Conservation (phyloP, 2,329 filamentous ascomycete species). For the Lasiodiplodia citricola region DNA sequence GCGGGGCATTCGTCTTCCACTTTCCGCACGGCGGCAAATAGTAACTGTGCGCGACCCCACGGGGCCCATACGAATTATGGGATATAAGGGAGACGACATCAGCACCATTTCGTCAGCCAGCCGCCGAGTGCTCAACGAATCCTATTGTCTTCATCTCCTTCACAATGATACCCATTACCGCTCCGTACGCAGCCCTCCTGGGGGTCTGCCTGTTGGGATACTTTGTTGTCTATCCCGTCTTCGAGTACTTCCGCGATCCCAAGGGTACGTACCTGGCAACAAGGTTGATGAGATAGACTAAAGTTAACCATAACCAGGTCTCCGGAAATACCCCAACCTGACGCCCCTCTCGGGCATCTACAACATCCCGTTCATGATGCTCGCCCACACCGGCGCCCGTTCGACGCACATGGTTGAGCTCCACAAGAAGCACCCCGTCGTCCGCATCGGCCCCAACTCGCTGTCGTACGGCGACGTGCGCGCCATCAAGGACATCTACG, state of each 20-base stretch:
- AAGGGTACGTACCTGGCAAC: constrained; percentile 43
- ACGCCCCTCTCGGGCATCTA: constrained; percentile 54
- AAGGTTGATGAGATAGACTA: not conserved
- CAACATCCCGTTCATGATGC: constrained; percentile 54
- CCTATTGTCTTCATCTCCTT: not conserved
- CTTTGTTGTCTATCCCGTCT: constrained; percentile 48
- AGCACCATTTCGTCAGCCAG: not conserved
- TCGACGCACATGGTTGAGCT: constrained; percentile 50
- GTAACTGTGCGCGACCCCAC: constrained; percentile 1
- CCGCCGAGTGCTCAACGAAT: constrained; percentile 7
- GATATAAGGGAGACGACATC: constrained; percentile 11
- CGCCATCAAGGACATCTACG: constrained; percentile 48
- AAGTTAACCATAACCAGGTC: constrained; percentile 33
- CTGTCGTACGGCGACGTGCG: constrained; percentile 40
- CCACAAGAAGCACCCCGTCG: constrained; percentile 55
- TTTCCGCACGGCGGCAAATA: not conserved
- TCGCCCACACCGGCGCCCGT: constrained; percentile 51
- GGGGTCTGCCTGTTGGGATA: constrained; percentile 38
- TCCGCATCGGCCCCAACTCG: constrained; percentile 39
- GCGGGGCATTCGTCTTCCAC: not conserved
- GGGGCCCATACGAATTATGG: not conserved
- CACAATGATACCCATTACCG: constrained; percentile 12
- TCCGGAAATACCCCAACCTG: constrained; percentile 57
- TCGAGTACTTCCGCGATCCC: constrained; percentile 52
- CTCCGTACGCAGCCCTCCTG: constrained; percentile 36